Evolutionary conservation across 371 early-diverging fungal genomes (phyloP).

Genomic region (Mortierella sp.): DNA sequence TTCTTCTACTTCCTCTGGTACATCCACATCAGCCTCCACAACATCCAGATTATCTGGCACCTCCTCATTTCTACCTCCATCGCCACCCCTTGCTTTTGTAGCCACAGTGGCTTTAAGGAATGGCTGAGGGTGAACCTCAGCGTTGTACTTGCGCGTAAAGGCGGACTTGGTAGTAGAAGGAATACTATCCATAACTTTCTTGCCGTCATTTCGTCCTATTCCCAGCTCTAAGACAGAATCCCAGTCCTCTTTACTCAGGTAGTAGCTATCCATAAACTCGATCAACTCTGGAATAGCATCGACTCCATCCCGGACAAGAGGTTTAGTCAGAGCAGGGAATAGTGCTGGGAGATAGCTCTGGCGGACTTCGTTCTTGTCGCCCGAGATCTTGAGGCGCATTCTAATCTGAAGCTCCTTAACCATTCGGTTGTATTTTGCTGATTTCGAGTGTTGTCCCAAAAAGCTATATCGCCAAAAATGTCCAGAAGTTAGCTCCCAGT

Average conservation of each 20-base stretch:
- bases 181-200: constrained; percentile 70
- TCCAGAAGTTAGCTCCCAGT: background rate
- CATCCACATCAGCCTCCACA: constrained; percentile 75
- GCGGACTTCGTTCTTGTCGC: constrained; percentile 88
- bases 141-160: constrained; percentile 91
- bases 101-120: constrained; percentile 63
- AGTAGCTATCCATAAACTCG: constrained; percentile 90
- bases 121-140: constrained; percentile 78
- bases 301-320: constrained; percentile 68
- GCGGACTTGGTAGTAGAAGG: constrained; percentile 79
- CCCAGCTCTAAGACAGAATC: constrained; percentile 87
- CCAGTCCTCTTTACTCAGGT: constrained; percentile 89
- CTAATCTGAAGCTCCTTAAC: constrained; percentile 88
- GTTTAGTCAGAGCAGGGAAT: constrained; percentile 72
- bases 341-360: constrained; percentile 87
- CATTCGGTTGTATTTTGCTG: constrained; percentile 77
- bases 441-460: constrained; percentile 95
- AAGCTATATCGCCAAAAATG: constrained; percentile 67
- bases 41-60: constrained; percentile 64
- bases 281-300: constrained; percentile 83
- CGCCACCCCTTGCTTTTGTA: constrained; percentile 45
- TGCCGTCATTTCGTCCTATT: constrained; percentile 61
- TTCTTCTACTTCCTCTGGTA: constrained; percentile 68
- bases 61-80: constrained; percentile 71
- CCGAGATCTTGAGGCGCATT: constrained; percentile 84